Evolutionary conservation across 1,284 basidiomycete species (phyloP).

Genomic region (Heliocybe sulcata): DNA sequence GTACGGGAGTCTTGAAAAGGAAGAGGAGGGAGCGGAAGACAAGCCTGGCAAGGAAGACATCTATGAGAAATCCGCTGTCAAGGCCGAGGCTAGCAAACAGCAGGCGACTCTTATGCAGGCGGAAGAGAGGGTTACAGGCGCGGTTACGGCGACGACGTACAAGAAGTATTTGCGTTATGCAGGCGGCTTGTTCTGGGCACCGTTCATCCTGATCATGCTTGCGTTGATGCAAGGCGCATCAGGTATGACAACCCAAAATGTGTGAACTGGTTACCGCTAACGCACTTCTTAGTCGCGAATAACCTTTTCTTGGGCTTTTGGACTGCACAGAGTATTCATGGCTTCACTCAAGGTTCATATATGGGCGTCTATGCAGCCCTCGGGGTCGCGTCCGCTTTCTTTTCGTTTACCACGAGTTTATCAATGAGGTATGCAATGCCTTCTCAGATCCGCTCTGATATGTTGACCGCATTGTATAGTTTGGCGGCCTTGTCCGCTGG

Average conservation of each 20-base stretch:
- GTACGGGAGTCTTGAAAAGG: conserved; percentile 38
- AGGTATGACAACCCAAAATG: conserved; percentile 12
- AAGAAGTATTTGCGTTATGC: conserved; percentile 38
- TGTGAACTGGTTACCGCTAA: neutral
- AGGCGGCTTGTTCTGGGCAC: conserved; percentile 35
- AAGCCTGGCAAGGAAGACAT: conserved; percentile 14
- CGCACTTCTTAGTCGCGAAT: conserved; percentile 22
- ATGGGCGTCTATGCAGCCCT: conserved; percentile 66
- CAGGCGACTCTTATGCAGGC: conserved; percentile 37
- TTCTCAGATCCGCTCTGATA: neutral
- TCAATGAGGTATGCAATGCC: conserved; percentile 36
- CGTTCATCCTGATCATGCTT: conserved; percentile 27
- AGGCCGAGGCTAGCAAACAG: conserved; percentile 18
- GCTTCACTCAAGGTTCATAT: conserved; percentile 51
- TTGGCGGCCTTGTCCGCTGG: conserved; percentile 52
- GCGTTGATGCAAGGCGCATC: conserved; percentile 20
- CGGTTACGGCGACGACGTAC: conserved; percentile 45
- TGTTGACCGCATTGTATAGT: conserved; percentile 26
- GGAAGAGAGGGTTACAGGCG: conserved; percentile 49
- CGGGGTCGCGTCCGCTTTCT: conserved; percentile 48
- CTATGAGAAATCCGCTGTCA: conserved; percentile 15
- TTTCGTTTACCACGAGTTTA: conserved; percentile 48
- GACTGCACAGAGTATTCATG: conserved; percentile 28
- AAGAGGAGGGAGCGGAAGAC: conserved; percentile 15
- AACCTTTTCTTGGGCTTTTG: conserved; percentile 33